Percentiles rank a stretch among this genome's conserved stretches.
These are phyloP conservation scores for Trapa bicornis DNA, from an alignment of 345 rosid genomes.

Conservation along the genomic window DNA sequence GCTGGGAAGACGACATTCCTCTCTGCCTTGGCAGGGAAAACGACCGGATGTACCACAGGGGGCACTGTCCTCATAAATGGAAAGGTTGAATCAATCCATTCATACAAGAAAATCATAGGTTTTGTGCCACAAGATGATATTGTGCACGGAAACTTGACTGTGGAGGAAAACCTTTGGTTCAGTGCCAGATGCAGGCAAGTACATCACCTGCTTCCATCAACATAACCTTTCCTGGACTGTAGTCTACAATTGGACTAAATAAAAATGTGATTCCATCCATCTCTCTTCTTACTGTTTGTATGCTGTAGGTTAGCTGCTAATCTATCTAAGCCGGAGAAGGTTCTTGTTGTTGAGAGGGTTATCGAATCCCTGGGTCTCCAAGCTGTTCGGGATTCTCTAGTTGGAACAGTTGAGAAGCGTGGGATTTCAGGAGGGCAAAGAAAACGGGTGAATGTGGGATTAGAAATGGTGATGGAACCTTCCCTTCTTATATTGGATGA, in stretches of 20 bases:
- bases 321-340: conserved; percentile 65
- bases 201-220: not conserved
- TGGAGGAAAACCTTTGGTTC: conserved; percentile 97
- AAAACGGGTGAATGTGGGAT: conserved; percentile 94
- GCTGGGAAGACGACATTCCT: conserved; percentile 98
- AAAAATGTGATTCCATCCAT: not conserved
- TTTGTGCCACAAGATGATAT: conserved; percentile 98
- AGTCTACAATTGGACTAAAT: not conserved
- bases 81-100: conserved; percentile 62
- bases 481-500: conserved; percentile 94
- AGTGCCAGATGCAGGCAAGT: conserved; percentile 97
- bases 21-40: conserved; percentile 84
- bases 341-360: conserved; percentile 91
- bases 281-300: conserved; percentile 1
- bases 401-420: conserved; percentile 93
- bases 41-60: conserved; percentile 56
- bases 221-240: not conserved
- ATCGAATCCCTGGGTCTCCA: conserved; percentile 84
- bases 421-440: conserved; percentile 99
- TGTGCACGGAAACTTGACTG: conserved; percentile 96
- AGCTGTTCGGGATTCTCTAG: conserved; percentile 69
- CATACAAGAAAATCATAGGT: conserved; percentile 84
- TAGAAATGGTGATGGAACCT: conserved; percentile 99
- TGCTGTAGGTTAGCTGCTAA: conserved; percentile 53
- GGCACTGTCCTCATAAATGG: conserved; percentile 84